phyloP scores from a whole-genome alignment of 306 rosid species.

The Pyrus communis region DNA sequence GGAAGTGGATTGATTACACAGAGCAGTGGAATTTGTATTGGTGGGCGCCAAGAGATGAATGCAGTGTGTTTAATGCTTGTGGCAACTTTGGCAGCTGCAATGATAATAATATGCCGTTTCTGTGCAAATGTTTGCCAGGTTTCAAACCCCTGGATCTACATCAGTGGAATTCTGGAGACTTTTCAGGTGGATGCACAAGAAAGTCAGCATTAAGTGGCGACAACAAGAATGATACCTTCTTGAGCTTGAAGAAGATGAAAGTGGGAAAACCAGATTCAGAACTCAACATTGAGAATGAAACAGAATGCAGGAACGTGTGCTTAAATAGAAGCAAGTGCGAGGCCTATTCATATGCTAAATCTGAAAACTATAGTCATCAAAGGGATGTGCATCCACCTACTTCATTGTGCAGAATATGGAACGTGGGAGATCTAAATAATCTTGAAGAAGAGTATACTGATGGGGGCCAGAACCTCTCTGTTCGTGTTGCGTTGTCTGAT shows the following conservation, averaged over 20 bases:
- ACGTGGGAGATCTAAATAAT: background rate
- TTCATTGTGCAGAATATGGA: conserved; percentile 15
- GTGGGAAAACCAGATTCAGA: background rate
- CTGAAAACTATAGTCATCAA: fast-evolving
- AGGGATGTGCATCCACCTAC: fast-evolving
- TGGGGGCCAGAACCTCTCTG: background rate
- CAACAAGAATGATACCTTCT: background rate
- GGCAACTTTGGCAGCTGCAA: conserved; percentile 33
- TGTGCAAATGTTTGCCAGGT: conserved; percentile 45
- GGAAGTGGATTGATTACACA: background rate
- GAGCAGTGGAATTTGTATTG: background rate
- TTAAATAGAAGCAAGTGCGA: background rate
- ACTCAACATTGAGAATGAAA: background rate
- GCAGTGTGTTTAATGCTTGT: conserved; percentile 18
- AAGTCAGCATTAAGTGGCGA: background rate
- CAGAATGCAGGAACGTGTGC: conserved; percentile 20
- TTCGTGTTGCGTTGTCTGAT: conserved; percentile 12
- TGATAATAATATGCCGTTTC: background rate
- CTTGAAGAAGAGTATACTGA: conserved; percentile 9
- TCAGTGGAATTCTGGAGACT: background rate
- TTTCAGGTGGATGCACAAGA: conserved; percentile 21
- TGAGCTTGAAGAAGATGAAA: background rate
- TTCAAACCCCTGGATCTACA: background rate
- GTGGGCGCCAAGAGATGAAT: conserved; percentile 2
- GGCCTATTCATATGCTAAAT: conserved; percentile 28